Evolutionary conservation across 1,139 yeast species (phyloP).

Genomic region (Maudiozyma humilis): DNA sequence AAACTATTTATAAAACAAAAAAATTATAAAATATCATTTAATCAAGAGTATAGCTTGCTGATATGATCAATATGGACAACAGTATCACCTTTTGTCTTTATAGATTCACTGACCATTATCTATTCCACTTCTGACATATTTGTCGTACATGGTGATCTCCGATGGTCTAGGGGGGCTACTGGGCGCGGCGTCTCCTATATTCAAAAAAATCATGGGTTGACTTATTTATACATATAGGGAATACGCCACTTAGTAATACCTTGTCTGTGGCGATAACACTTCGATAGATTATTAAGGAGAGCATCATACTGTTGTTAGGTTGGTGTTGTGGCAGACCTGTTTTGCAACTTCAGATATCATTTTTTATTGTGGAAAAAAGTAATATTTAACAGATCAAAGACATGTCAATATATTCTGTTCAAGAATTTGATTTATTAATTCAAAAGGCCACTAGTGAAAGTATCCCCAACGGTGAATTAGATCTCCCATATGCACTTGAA

Average conservation of each 20-base stretch:
- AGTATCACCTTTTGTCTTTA: no score
- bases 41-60: no score
- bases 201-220: background rate
- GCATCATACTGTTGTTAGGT: no score
- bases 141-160: background rate
- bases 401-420: conserved; percentile 30
- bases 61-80: no score
- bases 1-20: background rate
- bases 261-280: no score
- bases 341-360: no score
- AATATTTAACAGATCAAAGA: background rate
- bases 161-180: background rate
- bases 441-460: conserved; percentile 78
- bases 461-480: conserved; percentile 88
- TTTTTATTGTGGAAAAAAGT: no score
- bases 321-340: no score
- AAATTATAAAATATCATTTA: no score
- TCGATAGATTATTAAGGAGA: no score
- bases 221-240: background rate
- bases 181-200: background rate
- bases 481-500: conserved; percentile 62
- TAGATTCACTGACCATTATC: no score
- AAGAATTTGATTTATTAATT: conserved; percentile 55
- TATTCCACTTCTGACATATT: no score
- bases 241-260: background rate